These are phyloP conservation scores for Galeopsis tetrahit DNA, from an alignment of 257 asterid species.

Conservation along the genomic window DNA sequence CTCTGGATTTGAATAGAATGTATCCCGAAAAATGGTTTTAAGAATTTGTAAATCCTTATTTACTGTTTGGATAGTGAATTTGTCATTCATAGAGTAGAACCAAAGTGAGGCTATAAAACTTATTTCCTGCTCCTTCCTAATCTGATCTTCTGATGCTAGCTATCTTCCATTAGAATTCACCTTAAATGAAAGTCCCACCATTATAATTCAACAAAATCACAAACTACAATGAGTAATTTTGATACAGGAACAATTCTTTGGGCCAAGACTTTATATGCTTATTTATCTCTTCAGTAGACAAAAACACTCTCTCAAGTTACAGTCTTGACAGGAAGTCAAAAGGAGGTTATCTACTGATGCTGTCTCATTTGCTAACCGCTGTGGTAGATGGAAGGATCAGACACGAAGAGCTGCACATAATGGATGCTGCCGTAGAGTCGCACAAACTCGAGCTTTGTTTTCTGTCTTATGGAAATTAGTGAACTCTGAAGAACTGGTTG, in stretches of 20 bases:
- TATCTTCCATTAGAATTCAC: slow-evolving; percentile 15
- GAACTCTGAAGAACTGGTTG: slow-evolving; percentile 75
- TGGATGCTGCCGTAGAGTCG: slow-evolving; percentile 95
- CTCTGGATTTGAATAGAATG: slow-evolving; percentile 7
- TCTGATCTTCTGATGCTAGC: slow-evolving; percentile 17
- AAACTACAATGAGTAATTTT: slow-evolving; percentile 7
- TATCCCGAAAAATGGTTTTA: neutral
- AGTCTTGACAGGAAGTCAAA: slow-evolving; percentile 73
- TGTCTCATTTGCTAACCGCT: slow-evolving; percentile 77
- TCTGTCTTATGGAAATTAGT: slow-evolving; percentile 86
- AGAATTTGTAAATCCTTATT: neutral
- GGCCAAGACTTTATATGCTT: slow-evolving; percentile 11
- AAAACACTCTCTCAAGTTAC: slow-evolving; percentile 33
- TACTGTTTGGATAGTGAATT: neutral
- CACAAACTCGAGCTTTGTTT: slow-evolving; percentile 82
- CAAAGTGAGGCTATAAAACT: neutral
- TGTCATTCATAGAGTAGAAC: slow-evolving; percentile 10
- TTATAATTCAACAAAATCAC: slow-evolving; percentile 1
- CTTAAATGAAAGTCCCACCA: slow-evolving; percentile 1
- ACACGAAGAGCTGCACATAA: slow-evolving; percentile 87
- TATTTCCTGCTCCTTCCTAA: slow-evolving; percentile 11
- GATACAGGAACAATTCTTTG: slow-evolving; percentile 3
- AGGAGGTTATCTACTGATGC: slow-evolving; percentile 88
- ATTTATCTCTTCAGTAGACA: slow-evolving; percentile 21
- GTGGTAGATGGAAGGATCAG: slow-evolving; percentile 98